Evolutionary conservation across 768 basidiomycete genomes (phyloP).

Genomic region (Amyloporia xantha): DNA sequence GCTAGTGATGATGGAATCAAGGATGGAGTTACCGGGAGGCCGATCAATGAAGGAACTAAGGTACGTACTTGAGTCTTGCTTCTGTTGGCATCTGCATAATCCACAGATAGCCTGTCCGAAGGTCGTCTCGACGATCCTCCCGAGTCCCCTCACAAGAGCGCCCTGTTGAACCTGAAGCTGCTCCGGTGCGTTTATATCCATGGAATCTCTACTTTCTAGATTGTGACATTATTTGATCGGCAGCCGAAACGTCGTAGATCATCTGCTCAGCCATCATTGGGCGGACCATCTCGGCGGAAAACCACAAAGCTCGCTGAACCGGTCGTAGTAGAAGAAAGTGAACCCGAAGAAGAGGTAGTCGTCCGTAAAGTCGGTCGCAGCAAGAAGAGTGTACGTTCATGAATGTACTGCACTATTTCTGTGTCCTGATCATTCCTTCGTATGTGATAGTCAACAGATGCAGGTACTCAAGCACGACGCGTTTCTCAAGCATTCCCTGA

Average conservation of each 20-base stretch:
- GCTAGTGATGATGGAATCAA: constrained; percentile 80
- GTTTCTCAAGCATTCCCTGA: constrained; percentile 32
- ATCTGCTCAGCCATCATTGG: constrained; percentile 67
- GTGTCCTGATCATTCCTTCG: constrained; percentile 6
- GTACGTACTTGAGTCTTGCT: constrained; percentile 22
- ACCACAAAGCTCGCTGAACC: constrained; percentile 33
- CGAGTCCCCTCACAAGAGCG: constrained; percentile 41
- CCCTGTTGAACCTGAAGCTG: constrained; percentile 27
- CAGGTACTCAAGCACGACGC: constrained; percentile 47
- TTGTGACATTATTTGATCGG: background rate
- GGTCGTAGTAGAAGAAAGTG: constrained; percentile 63
- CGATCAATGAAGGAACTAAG: constrained; percentile 42
- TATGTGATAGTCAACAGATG: constrained; percentile 37
- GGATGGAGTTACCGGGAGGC: constrained; percentile 77
- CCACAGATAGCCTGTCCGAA: constrained; percentile 29
- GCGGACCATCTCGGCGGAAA: constrained; percentile 34
- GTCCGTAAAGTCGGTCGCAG: constrained; percentile 53
- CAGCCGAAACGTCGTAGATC: constrained; percentile 78
- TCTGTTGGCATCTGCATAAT: constrained; percentile 10
- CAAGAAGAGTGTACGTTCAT: constrained; percentile 47
- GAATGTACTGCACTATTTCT: background rate
- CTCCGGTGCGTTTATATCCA: constrained; percentile 38
- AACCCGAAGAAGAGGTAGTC: constrained; percentile 61
- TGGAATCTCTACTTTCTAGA: background rate
- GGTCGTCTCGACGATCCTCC: constrained; percentile 63